phyloP scores from a whole-genome alignment of 371 early-diverging fungal genomes.

The Apophysomyces variabilis region DNA sequence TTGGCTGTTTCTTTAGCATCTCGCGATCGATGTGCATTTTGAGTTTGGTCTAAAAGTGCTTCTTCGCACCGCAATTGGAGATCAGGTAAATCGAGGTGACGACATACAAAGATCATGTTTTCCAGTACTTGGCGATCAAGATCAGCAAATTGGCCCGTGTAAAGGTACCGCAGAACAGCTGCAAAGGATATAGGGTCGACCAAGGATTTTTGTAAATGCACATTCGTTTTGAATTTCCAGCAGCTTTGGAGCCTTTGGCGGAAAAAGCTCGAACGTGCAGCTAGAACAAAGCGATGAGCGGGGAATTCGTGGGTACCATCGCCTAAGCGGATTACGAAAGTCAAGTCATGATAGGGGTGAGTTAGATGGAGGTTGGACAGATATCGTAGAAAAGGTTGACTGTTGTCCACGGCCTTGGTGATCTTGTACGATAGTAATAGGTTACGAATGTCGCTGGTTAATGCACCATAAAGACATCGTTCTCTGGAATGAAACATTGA shows the following conservation, averaged over 20 bases:
- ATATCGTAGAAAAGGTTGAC: conserved; percentile 41
- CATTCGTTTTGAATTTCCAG: conserved; percentile 22
- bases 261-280: conserved; percentile 37
- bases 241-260: conserved; percentile 24
- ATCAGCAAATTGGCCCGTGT: conserved; percentile 38
- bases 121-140: conserved; percentile 18
- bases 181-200: conserved; percentile 36
- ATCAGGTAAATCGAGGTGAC: conserved; percentile 31
- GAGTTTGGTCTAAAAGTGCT: not conserved
- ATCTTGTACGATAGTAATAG: conserved; percentile 43
- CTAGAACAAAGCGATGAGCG: conserved; percentile 41
- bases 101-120: conserved; percentile 35
- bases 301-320: conserved; percentile 26
- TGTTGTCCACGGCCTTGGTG: conserved; percentile 44
- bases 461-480: conserved; percentile 47
- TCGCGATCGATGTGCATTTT: conserved; percentile 20
- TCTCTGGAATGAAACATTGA: conserved; percentile 18
- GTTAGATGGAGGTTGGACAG: conserved; percentile 30
- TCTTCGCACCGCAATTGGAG: conserved; percentile 25
- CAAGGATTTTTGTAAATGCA: conserved; percentile 24
- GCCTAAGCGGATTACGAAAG: conserved; percentile 26
- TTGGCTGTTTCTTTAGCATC: conserved; percentile 32
- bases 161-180: conserved; percentile 38
- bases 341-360: conserved; percentile 35
- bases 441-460: conserved; percentile 35